Evolutionary conservation across 495 filamentous ascomycete genomes (phyloP).

Genomic region (Hyaloscypha finlandica): DNA sequence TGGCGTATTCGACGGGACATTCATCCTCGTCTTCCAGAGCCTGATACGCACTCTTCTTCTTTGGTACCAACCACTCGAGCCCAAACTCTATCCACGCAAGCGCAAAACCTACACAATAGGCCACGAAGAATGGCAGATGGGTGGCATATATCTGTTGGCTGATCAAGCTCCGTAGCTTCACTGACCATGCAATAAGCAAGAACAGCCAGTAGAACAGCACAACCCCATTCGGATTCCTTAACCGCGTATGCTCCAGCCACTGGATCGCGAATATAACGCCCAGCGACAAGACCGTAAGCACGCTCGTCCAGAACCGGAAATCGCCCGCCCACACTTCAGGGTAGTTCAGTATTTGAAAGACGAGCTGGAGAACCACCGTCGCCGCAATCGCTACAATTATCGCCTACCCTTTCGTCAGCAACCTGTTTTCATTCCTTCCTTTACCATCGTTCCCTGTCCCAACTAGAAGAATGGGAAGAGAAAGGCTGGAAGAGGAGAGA

Average conservation of each 20-base stretch:
- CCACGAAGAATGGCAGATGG: constrained; percentile 74
- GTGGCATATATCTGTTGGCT: constrained; percentile 68
- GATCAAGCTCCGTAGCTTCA: constrained; percentile 89
- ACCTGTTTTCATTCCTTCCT: neutral
- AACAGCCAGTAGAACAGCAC: constrained; percentile 97
- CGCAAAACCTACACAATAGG: constrained; percentile 72
- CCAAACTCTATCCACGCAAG: constrained; percentile 74
- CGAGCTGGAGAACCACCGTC: constrained; percentile 70
- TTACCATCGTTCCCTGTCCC: neutral
- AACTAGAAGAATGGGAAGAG: neutral
- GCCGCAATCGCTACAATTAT: constrained; percentile 70
- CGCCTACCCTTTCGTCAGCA: constrained; percentile 46
- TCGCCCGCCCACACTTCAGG: constrained; percentile 72
- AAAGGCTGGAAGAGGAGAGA: neutral
- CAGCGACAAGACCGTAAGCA: constrained; percentile 75
- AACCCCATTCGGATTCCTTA: constrained; percentile 87
- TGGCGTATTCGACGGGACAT: constrained; percentile 92
- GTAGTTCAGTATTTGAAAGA: constrained; percentile 73
- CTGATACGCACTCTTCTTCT: constrained; percentile 81
- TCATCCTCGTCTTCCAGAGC: constrained; percentile 83
- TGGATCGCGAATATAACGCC: constrained; percentile 82
- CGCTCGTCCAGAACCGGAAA: constrained; percentile 88
- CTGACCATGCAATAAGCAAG: constrained; percentile 73
- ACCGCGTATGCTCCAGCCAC: constrained; percentile 87
- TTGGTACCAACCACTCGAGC: constrained; percentile 90